phyloP scores from a whole-genome alignment of 1,284 basidiomycete species.

The Leccinum ambiguum region DNA sequence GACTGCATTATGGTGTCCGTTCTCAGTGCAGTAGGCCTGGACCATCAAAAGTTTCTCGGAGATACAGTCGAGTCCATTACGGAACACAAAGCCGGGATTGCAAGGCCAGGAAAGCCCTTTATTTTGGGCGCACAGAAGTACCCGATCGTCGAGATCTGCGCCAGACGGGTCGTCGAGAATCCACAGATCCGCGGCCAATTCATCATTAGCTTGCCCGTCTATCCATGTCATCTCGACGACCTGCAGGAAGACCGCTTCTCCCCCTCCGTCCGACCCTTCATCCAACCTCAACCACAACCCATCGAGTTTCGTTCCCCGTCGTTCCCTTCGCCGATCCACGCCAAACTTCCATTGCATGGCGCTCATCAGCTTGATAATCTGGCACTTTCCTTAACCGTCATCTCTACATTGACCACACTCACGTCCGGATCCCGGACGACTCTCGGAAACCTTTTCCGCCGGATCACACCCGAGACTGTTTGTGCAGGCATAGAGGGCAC shows the following conservation, averaged over 20 bases:
- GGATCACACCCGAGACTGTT: slow-evolving; percentile 29
- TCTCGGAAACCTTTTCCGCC: slow-evolving; percentile 19
- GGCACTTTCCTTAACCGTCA: slow-evolving; percentile 63
- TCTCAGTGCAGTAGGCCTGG: slow-evolving; percentile 86
- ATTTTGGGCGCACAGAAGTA: slow-evolving; percentile 74
- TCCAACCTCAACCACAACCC: slow-evolving; percentile 42
- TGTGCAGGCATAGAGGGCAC: slow-evolving; percentile 56
- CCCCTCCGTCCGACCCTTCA: slow-evolving; percentile 34
- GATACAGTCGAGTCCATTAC: slow-evolving; percentile 76
- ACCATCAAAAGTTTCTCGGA: slow-evolving; percentile 92
- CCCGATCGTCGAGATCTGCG: slow-evolving; percentile 46
- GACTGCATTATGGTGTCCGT: slow-evolving; percentile 74
- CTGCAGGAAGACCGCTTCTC: slow-evolving; percentile 35
- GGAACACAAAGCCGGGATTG: slow-evolving; percentile 84
- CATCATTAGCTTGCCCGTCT: slow-evolving; percentile 35
- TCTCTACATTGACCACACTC: slow-evolving; percentile 60
- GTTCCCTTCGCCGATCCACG: slow-evolving; percentile 39
- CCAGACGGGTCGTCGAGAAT: slow-evolving; percentile 38
- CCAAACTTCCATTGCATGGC: slow-evolving; percentile 68
- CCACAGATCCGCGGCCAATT: slow-evolving; percentile 41
- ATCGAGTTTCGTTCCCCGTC: slow-evolving; percentile 43
- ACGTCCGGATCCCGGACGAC: slow-evolving; percentile 28
- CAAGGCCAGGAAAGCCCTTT: slow-evolving; percentile 66
- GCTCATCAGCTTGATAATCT: slow-evolving; percentile 84
- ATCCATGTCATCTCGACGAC: slow-evolving; percentile 19